phyloP scores from a whole-genome alignment of 2,329 filamentous ascomycete species.

The Blumeria graminis region DNA sequence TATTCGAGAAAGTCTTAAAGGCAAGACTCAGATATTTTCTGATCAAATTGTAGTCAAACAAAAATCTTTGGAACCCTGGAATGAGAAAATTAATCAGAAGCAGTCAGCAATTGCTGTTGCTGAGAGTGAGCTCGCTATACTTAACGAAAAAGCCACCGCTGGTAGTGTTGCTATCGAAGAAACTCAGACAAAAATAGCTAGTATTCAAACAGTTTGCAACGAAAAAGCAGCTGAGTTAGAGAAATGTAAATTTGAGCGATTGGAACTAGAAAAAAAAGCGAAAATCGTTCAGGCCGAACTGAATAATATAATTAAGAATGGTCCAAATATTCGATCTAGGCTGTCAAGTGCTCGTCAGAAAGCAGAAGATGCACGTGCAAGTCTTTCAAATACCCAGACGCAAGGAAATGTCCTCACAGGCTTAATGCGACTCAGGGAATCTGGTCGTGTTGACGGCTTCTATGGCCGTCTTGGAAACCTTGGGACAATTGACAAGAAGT shows the following conservation, averaged over 20 bases:
- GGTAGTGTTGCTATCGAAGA: constrained; percentile 68
- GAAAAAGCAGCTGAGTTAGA: constrained; percentile 54
- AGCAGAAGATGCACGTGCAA: constrained; percentile 84
- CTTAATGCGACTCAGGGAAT: constrained; percentile 84
- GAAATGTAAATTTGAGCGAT: constrained; percentile 48
- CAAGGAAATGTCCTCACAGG: constrained; percentile 81
- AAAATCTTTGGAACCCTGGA: constrained; percentile 88
- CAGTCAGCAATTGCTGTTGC: constrained; percentile 84
- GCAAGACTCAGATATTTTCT: constrained; percentile 85
- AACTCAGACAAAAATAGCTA: constrained; percentile 51
- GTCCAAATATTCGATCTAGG: constrained; percentile 60
- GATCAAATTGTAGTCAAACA: constrained; percentile 84
- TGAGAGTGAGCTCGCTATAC: constrained; percentile 78
- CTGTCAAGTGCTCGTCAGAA: constrained; percentile 81
- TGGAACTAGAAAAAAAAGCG: constrained; percentile 48
- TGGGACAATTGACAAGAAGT: constrained; percentile 77
- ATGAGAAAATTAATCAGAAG: constrained; percentile 88
- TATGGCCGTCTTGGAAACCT: constrained; percentile 87
- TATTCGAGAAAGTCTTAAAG: constrained; percentile 76
- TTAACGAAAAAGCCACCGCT: constrained; percentile 71
- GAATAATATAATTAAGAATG: constrained; percentile 45
- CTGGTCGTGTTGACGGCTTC: constrained; percentile 89
- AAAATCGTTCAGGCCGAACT: constrained; percentile 49
- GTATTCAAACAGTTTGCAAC: constrained; percentile 45
- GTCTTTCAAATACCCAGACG: constrained; percentile 70